A percentile compares a stretch with the other conserved stretches of the same genome.
Conservation (phyloP, 1,284 basidiomycete species). For the Cutaneotrichosporon sp. region DNA sequence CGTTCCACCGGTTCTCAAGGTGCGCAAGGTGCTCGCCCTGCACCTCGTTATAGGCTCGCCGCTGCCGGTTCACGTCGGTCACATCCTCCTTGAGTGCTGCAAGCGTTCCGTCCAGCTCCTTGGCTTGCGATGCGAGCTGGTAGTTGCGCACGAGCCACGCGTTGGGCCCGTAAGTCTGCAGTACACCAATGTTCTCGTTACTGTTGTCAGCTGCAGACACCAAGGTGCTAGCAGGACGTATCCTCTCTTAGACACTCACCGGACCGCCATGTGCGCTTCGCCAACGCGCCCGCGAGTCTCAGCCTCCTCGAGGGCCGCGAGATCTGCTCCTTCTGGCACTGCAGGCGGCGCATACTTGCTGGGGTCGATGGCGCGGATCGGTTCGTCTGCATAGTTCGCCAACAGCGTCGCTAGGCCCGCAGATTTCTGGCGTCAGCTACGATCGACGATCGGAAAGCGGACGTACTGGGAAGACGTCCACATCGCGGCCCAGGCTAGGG, state of each 20-base stretch:
- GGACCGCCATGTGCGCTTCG: constrained; percentile 81
- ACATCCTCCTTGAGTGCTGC: constrained; percentile 71
- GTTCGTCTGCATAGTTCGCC: constrained; percentile 60
- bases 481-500: constrained; percentile 67
- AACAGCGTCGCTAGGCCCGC: constrained; percentile 64
- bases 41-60: constrained; percentile 66
- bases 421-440: constrained; percentile 36
- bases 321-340: constrained; percentile 61
- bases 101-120: constrained; percentile 68
- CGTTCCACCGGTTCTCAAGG: constrained; percentile 51
- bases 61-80: constrained; percentile 76
- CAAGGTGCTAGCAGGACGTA: background rate
- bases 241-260: constrained; percentile 58
- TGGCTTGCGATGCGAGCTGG: constrained; percentile 72
- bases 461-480: constrained; percentile 54
- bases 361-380: constrained; percentile 70
- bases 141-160: constrained; percentile 90
- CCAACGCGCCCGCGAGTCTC: constrained; percentile 78
- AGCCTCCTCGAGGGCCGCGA: constrained; percentile 76
- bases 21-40: constrained; percentile 45
- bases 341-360: constrained; percentile 74
- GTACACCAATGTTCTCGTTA: constrained; percentile 76
- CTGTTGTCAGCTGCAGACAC: constrained; percentile 53
- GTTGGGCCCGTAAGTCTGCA: constrained; percentile 85
- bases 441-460: constrained; percentile 13